These are phyloP conservation scores for Kazachstania viticola DNA, from an alignment of 805 yeast genomes.

Conservation along the genomic window DNA sequence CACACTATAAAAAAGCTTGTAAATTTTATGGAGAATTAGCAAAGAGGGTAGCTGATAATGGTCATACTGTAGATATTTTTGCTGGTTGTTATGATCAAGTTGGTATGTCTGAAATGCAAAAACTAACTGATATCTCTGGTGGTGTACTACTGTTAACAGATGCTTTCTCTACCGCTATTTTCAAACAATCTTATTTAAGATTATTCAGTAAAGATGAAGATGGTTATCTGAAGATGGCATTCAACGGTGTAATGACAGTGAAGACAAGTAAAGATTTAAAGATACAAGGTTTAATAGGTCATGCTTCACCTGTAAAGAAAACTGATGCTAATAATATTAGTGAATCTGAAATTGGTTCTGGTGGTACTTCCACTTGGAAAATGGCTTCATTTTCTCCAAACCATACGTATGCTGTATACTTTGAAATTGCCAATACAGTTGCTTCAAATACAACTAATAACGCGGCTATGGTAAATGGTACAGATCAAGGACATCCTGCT, in stretches of 20 bases:
- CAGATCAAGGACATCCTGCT: slow-evolving; percentile 28
- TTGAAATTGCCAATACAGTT: slow-evolving; percentile 54
- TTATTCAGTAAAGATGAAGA: slow-evolving; percentile 79
- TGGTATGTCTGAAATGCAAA: slow-evolving; percentile 89
- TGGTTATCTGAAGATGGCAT: slow-evolving; percentile 79
- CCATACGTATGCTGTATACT: slow-evolving; percentile 80
- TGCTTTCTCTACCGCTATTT: slow-evolving; percentile 88
- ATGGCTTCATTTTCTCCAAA: slow-evolving; percentile 78
- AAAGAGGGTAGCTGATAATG: slow-evolving; percentile 54
- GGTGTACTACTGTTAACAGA: slow-evolving; percentile 83
- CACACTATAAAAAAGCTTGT: slow-evolving; percentile 76
- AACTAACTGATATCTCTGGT: slow-evolving; percentile 74
- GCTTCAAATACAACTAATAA: slow-evolving; percentile 2
- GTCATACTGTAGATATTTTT: slow-evolving; percentile 79
- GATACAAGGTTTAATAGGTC: slow-evolving; percentile 88
- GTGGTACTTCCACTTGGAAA: slow-evolving; percentile 83
- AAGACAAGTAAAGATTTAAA: slow-evolving; percentile 81
- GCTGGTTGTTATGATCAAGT: slow-evolving; percentile 96
- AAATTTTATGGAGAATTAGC: slow-evolving; percentile 71
- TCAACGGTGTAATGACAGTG: slow-evolving; percentile 80
- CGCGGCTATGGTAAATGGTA: background rate
- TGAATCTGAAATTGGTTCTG: slow-evolving; percentile 88
- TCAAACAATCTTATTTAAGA: slow-evolving; percentile 83
- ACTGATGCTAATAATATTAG: slow-evolving; percentile 63
- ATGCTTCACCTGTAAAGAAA: slow-evolving; percentile 63